Evolutionary conservation across 2,329 filamentous ascomycete genomes (phyloP), one percentile per base, ranked within the genome.

Genomic region (Aspergillus awamori): DNA sequence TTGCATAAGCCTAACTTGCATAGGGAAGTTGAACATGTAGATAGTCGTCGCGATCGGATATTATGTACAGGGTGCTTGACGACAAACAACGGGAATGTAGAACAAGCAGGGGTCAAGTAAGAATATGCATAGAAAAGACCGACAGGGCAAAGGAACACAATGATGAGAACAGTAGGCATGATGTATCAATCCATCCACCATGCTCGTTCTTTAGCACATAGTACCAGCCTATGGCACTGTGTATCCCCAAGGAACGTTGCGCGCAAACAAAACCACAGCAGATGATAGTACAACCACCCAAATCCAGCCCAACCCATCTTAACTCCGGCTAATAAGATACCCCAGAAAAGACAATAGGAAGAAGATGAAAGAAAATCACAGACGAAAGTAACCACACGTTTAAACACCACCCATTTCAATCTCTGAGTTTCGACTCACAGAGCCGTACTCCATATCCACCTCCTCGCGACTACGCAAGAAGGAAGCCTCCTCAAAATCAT

Each of bases 401-500:
- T 57, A 77, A 60, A 70, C 71, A 51, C 67, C 77, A 65, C 76
- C 67, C 76, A 76, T 76, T 63, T 74, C 63, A 65, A 72, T 45
- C 60, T 69, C 66, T 39, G 53, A 48, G 15, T 28, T 36, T 8
- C 11, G 41, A 22, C 36, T 36, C 45, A 45, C 17, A 22, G 58
- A 26, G 4, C 13, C 54, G 60, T 72, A 71, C 48, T 76, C 66
- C 62, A 65, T 60, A 71, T 73, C 68, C 56, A 78, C 67, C 60
- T 81, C 79, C 48, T 80, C 78, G 41, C 73, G 73, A 57, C 74
- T 70, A 45, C 76, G 71, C 56, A 82, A 68, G 61, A 82, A 82
- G 3, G 71, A 58, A 5, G 80, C 77, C 52, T 82, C 80, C 48
- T 77, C 80, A 65, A 82, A 81, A 66, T 81, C 79, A 58, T 76